Conservation (phyloP, 2,329 filamentous ascomycete species). For the Bipolaris gigantea region DNA sequence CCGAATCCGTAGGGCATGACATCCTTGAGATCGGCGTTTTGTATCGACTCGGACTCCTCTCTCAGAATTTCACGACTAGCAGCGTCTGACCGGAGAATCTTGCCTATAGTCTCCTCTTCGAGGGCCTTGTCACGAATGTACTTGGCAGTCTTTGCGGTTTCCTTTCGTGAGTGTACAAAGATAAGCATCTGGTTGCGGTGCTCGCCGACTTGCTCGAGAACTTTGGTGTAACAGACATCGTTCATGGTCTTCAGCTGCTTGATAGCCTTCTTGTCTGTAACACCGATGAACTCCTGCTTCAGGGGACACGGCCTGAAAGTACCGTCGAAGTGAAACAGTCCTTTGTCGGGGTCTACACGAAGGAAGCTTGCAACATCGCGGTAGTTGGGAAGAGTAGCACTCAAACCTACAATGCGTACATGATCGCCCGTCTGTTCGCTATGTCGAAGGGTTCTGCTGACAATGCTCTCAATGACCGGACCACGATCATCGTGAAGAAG, state of each 20-base stretch:
- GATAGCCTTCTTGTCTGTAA: conserved; percentile 97
- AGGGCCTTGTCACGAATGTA: conserved; percentile 96
- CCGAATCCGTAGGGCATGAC: conserved; percentile 94
- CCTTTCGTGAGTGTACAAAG: conserved; percentile 97
- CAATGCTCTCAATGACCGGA: conserved; percentile 94
- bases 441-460: conserved; percentile 88
- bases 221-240: conserved; percentile 96
- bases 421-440: conserved; percentile 93
- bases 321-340: conserved; percentile 94
- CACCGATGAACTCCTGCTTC: conserved; percentile 94
- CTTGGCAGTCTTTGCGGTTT: conserved; percentile 95
- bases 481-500: conserved; percentile 96
- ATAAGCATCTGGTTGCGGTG: conserved; percentile 98
- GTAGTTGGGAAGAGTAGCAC: conserved; percentile 95
- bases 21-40: conserved; percentile 88
- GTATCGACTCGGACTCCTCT: conserved; percentile 79
- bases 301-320: conserved; percentile 91
- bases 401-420: conserved; percentile 87
- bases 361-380: conserved; percentile 94
- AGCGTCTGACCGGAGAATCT: conserved; percentile 90
- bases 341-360: conserved; percentile 81
- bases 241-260: conserved; percentile 99
- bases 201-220: conserved; percentile 91
- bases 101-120: conserved; percentile 95
- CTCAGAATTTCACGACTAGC: conserved; percentile 86